Evolutionary conservation across 179 eudicot species (phyloP).

Genomic region (Drosera spatulata): DNA sequence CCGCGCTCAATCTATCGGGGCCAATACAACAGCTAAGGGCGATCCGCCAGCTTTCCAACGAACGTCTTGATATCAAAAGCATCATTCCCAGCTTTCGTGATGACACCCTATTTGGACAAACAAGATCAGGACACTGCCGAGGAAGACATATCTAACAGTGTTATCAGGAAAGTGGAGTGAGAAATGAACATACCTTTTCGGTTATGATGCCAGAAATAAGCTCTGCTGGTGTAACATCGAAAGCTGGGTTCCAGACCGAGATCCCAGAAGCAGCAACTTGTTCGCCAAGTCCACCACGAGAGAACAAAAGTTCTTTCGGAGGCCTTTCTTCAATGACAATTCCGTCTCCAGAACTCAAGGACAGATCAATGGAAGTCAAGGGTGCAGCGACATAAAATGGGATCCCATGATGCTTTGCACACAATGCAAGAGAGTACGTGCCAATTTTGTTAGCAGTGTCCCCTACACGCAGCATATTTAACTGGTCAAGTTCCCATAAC

Average conservation of each 20-base stretch:
- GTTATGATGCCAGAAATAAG: slow-evolving; percentile 73
- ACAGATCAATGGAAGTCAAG: slow-evolving; percentile 73
- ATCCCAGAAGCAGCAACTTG: slow-evolving; percentile 95
- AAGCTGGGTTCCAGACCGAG: slow-evolving; percentile 94
- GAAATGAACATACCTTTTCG: slow-evolving; percentile 53
- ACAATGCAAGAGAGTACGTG: slow-evolving; percentile 83
- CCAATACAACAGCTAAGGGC: too few species aligned
- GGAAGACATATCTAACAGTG: background rate
- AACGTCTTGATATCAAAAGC: slow-evolving; percentile 53
- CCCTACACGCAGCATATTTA: slow-evolving; percentile 32
- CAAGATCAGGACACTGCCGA: background rate
- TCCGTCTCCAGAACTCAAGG: slow-evolving; percentile 66
- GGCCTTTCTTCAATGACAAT: slow-evolving; percentile 96
- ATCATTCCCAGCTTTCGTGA: slow-evolving; percentile 42
- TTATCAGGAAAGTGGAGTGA: background rate
- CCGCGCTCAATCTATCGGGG: too few species aligned
- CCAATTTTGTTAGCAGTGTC: slow-evolving; percentile 98
- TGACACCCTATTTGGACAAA: slow-evolving; percentile 48
- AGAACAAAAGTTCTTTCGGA: slow-evolving; percentile 52
- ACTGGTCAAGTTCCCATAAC: background rate
- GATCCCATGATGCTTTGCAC: slow-evolving; percentile 65
- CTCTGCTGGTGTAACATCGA: slow-evolving; percentile 86
- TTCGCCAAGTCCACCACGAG: slow-evolving; percentile 92
- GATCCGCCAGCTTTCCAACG: slow-evolving; percentile 9
- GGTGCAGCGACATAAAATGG: slow-evolving; percentile 96